phyloP scores from a whole-genome alignment of 2,329 filamentous ascomycete species.

The Aureobasidium lini region DNA sequence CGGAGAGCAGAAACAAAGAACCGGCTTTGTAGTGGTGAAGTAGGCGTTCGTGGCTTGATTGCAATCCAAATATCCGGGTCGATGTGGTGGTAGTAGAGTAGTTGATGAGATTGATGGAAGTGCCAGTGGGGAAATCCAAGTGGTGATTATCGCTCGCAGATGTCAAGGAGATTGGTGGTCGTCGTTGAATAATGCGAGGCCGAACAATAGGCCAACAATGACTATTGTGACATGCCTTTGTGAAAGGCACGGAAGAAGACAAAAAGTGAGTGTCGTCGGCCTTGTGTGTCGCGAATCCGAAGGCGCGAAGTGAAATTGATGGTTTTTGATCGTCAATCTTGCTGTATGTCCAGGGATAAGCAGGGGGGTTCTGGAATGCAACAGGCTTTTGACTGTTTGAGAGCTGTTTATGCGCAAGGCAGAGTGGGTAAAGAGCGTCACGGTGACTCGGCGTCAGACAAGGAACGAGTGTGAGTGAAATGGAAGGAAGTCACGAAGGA shows the following conservation, averaged over 20 bases:
- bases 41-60: slow-evolving; percentile 4
- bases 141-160: slow-evolving; percentile 5
- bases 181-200: slow-evolving; percentile 1
- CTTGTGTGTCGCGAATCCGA: neutral
- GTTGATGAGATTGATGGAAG: neutral
- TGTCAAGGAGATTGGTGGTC: slow-evolving; percentile 9
- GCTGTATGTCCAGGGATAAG: slow-evolving; percentile 2
- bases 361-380: slow-evolving; percentile 10
- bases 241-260: neutral
- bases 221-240: slow-evolving; percentile 12
- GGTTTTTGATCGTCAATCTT: neutral
- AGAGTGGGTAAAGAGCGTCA: neutral
- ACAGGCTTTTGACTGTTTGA: neutral
- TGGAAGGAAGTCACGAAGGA: neutral
- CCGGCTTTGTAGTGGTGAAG: slow-evolving; percentile 10
- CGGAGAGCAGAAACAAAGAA: slow-evolving; percentile 16
- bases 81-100: neutral
- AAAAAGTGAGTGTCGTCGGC: neutral
- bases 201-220: slow-evolving; percentile 11
- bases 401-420: neutral
- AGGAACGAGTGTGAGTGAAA: slow-evolving; percentile 6
- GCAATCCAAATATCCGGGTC: neutral
- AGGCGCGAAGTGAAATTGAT: neutral
- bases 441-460: neutral
- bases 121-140: neutral